Conservation (phyloP, 305 asterid species). For the Fraxinus greggii region DNA sequence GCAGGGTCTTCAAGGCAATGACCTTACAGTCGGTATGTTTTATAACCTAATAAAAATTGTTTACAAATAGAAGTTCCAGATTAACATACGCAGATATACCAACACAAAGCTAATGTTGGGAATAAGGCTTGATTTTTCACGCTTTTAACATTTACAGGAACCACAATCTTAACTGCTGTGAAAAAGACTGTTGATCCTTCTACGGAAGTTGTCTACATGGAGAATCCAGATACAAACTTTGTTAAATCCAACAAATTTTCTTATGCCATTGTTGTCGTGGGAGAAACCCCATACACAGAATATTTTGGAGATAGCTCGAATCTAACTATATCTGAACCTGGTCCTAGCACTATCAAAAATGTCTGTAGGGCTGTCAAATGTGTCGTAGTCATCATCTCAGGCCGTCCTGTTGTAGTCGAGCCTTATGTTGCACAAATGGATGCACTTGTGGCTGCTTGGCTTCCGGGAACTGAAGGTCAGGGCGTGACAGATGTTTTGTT, state of each 20-base stretch:
- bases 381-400: slow-evolving; percentile 47
- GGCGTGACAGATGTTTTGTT: slow-evolving; percentile 61
- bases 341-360: slow-evolving; percentile 40
- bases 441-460: slow-evolving; percentile 71
- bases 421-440: slow-evolving; percentile 45
- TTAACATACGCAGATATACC: not conserved
- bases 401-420: slow-evolving; percentile 51
- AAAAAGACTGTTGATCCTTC: slow-evolving; percentile 50
- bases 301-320: slow-evolving; percentile 44
- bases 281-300: slow-evolving; percentile 56
- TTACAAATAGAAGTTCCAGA: not conserved
- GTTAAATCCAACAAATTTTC: slow-evolving; percentile 40
- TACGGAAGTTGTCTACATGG: slow-evolving; percentile 39
- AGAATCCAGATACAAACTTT: slow-evolving; percentile 36
- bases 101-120: not conserved
- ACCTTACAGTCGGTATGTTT: slow-evolving; percentile 44
- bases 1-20: slow-evolving; percentile 55
- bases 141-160: slow-evolving; percentile 37
- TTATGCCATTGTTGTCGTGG: slow-evolving; percentile 53
- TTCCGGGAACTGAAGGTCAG: slow-evolving; percentile 66
- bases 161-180: slow-evolving; percentile 46
- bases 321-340: slow-evolving; percentile 45
- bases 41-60: not conserved
- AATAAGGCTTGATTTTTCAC: not conserved
- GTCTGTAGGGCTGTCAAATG: slow-evolving; percentile 47